Base-by-base conservation (phyloP, 139 green algal genomes). In the Gonium pectorale region DNA sequence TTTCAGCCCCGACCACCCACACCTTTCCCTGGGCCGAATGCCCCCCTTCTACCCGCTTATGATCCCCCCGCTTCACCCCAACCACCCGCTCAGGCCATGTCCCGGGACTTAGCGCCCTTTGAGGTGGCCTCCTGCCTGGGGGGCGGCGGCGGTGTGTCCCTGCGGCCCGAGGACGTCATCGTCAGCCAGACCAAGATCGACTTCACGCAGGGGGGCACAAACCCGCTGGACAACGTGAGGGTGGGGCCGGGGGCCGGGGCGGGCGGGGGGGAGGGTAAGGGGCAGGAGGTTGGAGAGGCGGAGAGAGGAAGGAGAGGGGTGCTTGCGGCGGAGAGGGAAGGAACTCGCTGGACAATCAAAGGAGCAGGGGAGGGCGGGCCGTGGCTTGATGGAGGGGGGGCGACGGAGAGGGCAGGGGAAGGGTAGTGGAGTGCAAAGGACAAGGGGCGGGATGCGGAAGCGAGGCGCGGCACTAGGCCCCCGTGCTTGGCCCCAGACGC, bases 151-250 rank as follows among this genome's bases (percentile, higher is more conserved):
- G 52, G 81, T 35, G 84, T 91, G 54, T n/a, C 35, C 27, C 70
- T 96, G 78, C 52, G 51, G 24, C 73, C 79, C 29, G 73, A 94
- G 11, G 90, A 97, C 64, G 56, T 97, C 17, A 92, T 96, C 27
- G 67, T 91, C 52, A 89, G 87, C 43, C 89, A 93, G 66, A 94
- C 88, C 63, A 91, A 90, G 78, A 96, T 97, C 62, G 86, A 96
- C 87, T 92, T 90, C 73, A 74, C 83, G 43, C 90, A 92, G 81
- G 75, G 83, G 38, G 70, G 84, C 37, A 37, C 69, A 26, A 96
- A 96, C 84, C 94, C 94, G 2, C 79, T 96, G 86, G 89, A 96
- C 81, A 68, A 79, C 24, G 93, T 96, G 27, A 86, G 83, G n/a
- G 38, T 22, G 3, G 40, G 40, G 24, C 33, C 29, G 62, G 17